A percentile compares a stretch with the other conserved stretches of the same genome.
These are phyloP conservation scores for Diversispora epigaea DNA, from an alignment of 192 early-diverging fungal genomes.

Conservation along the genomic window DNA sequence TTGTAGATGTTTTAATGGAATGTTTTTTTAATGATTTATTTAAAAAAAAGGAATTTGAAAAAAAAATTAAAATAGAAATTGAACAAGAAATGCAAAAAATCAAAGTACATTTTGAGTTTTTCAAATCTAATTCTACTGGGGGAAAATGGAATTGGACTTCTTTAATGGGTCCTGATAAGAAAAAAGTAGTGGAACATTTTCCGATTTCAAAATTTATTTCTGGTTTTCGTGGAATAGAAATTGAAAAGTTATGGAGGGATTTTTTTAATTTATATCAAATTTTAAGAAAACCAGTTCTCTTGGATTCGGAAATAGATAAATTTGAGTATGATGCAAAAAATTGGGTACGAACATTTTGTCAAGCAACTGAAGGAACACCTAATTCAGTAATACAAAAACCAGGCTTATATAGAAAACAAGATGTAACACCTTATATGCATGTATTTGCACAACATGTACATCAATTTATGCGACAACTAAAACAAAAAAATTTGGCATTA, in stretches of 20 bases:
- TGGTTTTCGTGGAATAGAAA: background rate
- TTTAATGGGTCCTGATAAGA: constrained; percentile 1
- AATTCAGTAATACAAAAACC: background rate
- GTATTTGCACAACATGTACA: background rate
- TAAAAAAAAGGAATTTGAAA: constrained; percentile 1
- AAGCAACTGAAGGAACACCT: background rate
- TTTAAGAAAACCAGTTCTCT: background rate
- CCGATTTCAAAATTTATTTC: background rate
- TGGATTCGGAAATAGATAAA: background rate
- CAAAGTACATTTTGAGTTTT: background rate
- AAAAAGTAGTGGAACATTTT: background rate
- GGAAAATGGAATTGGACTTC: background rate
- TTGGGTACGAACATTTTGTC: background rate
- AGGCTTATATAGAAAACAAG: background rate
- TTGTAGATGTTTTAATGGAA: constrained; percentile 1
- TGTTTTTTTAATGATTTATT: background rate
- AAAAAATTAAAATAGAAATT: background rate
- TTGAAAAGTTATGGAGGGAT: background rate
- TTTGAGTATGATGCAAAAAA: background rate
- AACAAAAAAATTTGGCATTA: constrained; percentile 10
- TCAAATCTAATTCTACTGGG: background rate
- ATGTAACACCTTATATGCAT: background rate
- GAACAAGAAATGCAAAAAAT: background rate
- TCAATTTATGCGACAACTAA: background rate
- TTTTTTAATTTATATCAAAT: background rate